Evolutionary conservation across 306 rosid species (phyloP).

Genomic region (Coriaria nepalensis): DNA sequence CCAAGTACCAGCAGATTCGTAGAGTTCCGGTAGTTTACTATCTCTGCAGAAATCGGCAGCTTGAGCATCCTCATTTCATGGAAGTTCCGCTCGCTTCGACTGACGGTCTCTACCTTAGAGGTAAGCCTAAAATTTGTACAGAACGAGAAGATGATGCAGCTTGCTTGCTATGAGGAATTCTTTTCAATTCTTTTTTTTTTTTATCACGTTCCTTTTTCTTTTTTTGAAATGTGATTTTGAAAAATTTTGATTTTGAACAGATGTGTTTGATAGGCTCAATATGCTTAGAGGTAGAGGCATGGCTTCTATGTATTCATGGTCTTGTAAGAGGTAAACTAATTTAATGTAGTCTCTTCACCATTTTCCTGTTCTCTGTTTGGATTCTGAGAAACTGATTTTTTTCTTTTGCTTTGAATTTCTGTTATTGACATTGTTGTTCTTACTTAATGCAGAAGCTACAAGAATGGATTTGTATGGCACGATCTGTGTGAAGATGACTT

Average conservation of each 20-base stretch:
- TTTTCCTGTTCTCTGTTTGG: slow-evolving; percentile 18
- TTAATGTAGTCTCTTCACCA: neutral
- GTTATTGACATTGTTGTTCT: too few species aligned
- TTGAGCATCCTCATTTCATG: slow-evolving; percentile 97
- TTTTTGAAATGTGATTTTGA: too few species aligned
- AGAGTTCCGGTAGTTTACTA: slow-evolving; percentile 79
- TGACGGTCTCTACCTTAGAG: slow-evolving; percentile 64
- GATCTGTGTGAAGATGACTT: slow-evolving; percentile 76
- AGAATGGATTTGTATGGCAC: slow-evolving; percentile 92
- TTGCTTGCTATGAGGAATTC: too few species aligned
- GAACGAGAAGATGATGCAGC: too few species aligned
- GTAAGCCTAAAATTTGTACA: slow-evolving; percentile 16
- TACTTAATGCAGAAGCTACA: slow-evolving; percentile 63
- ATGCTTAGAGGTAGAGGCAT: slow-evolving; percentile 85
- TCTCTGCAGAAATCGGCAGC: slow-evolving; percentile 71
- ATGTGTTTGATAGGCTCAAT: slow-evolving; percentile 68
- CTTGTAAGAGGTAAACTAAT: slow-evolving; percentile 61
- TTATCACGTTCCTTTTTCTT: too few species aligned
- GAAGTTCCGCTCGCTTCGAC: slow-evolving; percentile 67
- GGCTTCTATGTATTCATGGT: slow-evolving; percentile 79
- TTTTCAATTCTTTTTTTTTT: too few species aligned
- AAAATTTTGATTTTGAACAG: slow-evolving; percentile 26
- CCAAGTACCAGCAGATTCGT: slow-evolving; percentile 62
- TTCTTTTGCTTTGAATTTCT: too few species aligned
- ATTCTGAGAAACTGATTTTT: slow-evolving; percentile 11